A percentile compares a stretch with the other conserved stretches of the same genome.
Conservation (phyloP, 2,329 filamentous ascomycete genomes). For the Botrytis hyacinthi region DNA sequence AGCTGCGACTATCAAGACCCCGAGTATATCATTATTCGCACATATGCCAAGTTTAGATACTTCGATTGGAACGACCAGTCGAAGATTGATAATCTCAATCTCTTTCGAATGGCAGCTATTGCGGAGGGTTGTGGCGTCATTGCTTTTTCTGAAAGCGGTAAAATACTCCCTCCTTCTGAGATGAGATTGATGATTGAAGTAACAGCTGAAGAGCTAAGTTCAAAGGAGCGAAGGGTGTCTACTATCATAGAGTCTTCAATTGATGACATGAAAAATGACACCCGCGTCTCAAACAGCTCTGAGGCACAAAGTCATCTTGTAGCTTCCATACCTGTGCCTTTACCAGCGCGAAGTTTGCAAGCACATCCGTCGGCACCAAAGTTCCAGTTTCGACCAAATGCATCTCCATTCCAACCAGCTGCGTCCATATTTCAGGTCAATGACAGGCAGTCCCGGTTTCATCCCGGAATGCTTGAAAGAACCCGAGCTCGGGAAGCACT, state of each 20-base stretch:
- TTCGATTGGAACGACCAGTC: constrained; percentile 5
- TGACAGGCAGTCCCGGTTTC: no score
- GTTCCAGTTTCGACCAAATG: not conserved
- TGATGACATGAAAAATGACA: not conserved
- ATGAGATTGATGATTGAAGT: not conserved
- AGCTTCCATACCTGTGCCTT: not conserved
- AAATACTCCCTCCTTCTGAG: not conserved
- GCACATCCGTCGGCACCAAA: not conserved
- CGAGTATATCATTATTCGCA: constrained; percentile 5
- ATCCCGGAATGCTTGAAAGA: not conserved
- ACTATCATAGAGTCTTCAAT: not conserved
- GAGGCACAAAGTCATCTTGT: not conserved
- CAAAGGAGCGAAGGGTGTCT: not conserved
- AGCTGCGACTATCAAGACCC: constrained; percentile 2
- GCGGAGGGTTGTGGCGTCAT: not conserved
- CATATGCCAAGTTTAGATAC: not conserved
- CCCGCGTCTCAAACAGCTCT: not conserved
- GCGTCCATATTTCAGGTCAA: no score
- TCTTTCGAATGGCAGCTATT: not conserved
- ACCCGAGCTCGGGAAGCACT: not conserved
- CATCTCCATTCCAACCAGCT: not conserved
- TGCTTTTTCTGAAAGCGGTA: not conserved
- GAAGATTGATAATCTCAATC: not conserved
- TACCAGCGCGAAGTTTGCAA: not conserved
- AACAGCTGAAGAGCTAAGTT: not conserved